These are phyloP conservation scores for Pythium utonaiense DNA, from an alignment of 352 stramenopile genomes.

Conservation along the genomic window DNA sequence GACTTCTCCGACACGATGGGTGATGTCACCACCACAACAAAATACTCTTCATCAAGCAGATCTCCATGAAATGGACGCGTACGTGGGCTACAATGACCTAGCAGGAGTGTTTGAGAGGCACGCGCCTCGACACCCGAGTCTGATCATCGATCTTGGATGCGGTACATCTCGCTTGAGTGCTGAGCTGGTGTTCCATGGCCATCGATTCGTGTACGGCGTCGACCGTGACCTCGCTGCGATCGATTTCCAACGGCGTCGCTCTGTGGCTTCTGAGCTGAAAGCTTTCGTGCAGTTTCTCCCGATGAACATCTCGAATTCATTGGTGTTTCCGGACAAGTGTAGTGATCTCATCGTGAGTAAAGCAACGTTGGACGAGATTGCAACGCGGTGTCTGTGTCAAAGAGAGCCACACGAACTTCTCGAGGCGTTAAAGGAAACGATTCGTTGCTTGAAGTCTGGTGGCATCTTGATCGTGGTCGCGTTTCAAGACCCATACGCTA, in stretches of 20 bases:
- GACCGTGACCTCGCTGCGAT: constrained; percentile 20
- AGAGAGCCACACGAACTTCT: constrained; percentile 12
- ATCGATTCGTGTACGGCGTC: constrained; percentile 23
- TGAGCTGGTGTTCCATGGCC: constrained; percentile 28
- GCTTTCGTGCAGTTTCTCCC: constrained; percentile 19
- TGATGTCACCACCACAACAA: neutral
- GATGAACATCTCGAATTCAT: constrained; percentile 10
- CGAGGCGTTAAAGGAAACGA: constrained; percentile 17
- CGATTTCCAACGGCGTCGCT: constrained; percentile 18
- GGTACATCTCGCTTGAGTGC: constrained; percentile 28
- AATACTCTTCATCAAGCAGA: neutral
- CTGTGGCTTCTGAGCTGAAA: constrained; percentile 1
- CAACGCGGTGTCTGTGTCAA: neutral
- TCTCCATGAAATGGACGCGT: neutral
- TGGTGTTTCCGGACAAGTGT: constrained; percentile 24
- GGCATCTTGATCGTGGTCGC: constrained; percentile 24
- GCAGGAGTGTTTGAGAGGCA: constrained; percentile 21
- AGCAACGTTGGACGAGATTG: constrained; percentile 28
- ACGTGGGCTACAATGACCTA: constrained; percentile 27
- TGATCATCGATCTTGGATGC: constrained; percentile 31
- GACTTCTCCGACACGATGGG: neutral
- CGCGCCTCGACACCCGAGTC: neutral
- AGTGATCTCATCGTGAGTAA: constrained; percentile 32
- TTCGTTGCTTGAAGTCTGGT: constrained; percentile 29
- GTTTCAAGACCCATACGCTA: constrained; percentile 6